Conservation (phyloP, 2,329 filamentous ascomycete genomes). For the Alternaria sp. region DNA sequence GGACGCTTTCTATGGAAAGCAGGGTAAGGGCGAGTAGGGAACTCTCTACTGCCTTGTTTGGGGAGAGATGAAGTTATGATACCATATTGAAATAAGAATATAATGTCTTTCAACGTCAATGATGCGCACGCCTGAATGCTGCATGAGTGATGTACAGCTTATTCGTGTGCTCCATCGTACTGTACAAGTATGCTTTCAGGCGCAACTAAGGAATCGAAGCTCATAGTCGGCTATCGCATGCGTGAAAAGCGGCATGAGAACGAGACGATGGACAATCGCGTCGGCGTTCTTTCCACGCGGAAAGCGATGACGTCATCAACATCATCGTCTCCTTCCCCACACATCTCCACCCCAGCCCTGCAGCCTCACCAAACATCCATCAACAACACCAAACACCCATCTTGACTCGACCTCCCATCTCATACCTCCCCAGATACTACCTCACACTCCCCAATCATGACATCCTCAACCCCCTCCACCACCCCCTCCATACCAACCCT, state of each 20-base stretch:
- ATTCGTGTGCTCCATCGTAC: not conserved
- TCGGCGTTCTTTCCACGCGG: not conserved
- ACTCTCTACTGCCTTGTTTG: too few species aligned
- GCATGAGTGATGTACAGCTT: too few species aligned
- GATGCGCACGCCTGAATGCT: not conserved
- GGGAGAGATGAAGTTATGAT: not conserved
- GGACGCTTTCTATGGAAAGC: conserved; percentile 51
- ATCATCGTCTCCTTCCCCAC: not conserved
- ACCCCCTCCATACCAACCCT: conserved; percentile 26
- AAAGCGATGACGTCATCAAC: not conserved
- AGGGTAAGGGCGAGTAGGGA: conserved; percentile 49
- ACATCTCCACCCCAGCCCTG: not conserved
- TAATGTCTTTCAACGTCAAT: not conserved
- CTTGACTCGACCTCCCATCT: not conserved
- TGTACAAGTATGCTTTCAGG: not conserved
- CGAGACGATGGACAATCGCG: not conserved
- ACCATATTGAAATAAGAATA: not conserved
- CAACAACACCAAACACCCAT: not conserved
- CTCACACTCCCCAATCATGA: too few species aligned
- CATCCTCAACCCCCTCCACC: too few species aligned
- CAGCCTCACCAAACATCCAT: not conserved
- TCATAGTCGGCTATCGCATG: not conserved
- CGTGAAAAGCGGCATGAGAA: not conserved
- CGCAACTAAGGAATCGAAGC: rapidly evolving
- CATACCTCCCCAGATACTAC: not conserved